phyloP scores from a whole-genome alignment of 1,284 basidiomycete genomes.

The Cryptococcus sp. region DNA sequence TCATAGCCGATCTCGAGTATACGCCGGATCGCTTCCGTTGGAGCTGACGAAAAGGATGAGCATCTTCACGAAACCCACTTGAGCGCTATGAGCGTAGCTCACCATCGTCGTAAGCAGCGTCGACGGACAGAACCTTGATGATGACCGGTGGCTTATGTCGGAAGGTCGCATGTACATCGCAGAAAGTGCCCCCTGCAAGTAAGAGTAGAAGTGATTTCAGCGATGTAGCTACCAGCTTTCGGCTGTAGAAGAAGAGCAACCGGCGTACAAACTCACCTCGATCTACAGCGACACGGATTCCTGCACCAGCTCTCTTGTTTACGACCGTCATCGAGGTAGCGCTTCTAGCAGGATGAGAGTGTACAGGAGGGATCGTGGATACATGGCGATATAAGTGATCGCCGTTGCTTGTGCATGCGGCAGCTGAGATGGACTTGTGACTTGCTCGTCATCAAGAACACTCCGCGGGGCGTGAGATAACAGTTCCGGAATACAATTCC shows the following conservation, averaged over 20 bases:
- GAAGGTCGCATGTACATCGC: constrained; percentile 14
- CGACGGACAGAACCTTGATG: constrained; percentile 74
- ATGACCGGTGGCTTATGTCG: constrained; percentile 8
- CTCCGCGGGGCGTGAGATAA: no score
- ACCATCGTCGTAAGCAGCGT: constrained; percentile 84
- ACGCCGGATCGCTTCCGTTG: constrained; percentile 26
- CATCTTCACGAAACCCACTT: constrained; percentile 1
- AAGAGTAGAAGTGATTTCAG: no score
- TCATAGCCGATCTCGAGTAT: constrained; percentile 47
- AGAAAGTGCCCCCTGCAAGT: constrained; percentile 8
- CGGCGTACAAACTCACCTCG: constrained; percentile 2
- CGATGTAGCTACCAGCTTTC: background rate
- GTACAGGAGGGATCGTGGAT: no score
- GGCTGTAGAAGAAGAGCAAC: background rate
- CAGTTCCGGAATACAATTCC: no score
- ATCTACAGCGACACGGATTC: constrained; percentile 10
- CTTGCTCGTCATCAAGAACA: no score
- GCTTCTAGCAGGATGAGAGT: no score
- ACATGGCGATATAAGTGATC: no score
- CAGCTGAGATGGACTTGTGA: no score
- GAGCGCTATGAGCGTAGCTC: constrained; percentile 61
- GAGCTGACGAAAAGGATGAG: constrained; percentile 40
- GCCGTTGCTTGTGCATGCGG: no score
- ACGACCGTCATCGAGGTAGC: constrained; percentile 1
- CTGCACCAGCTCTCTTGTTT: background rate